phyloP scores from a whole-genome alignment of 768 basidiomycete genomes.

The Lactarius vividus region DNA sequence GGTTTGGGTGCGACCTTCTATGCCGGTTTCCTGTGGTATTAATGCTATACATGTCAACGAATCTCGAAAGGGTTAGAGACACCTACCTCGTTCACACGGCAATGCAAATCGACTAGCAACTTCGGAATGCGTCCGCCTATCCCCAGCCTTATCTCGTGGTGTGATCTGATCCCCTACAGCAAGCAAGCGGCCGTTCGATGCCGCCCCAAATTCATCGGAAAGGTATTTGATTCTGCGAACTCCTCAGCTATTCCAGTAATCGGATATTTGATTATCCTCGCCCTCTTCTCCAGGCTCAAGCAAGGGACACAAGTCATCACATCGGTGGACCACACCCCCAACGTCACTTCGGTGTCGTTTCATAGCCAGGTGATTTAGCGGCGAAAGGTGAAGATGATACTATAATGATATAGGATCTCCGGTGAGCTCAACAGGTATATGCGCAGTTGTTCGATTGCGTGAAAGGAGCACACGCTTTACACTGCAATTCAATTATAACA shows the following conservation, averaged over 20 bases:
- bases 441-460: neutral
- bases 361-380: constrained; percentile 96
- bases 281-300: constrained; percentile 35
- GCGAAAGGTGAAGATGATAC: constrained; percentile 96
- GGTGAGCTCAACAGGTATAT: constrained; percentile 47
- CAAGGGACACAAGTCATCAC: constrained; percentile 61
- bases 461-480: constrained; percentile 66
- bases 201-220: constrained; percentile 87
- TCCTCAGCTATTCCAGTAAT: constrained; percentile 55
- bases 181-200: constrained; percentile 94
- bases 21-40: neutral
- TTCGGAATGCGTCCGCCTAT: constrained; percentile 67
- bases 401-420: constrained; percentile 98
- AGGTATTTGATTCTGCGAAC: constrained; percentile 80
- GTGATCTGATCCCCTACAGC: constrained; percentile 40
- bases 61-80: neutral
- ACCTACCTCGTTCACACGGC: constrained; percentile 46
- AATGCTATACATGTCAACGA: neutral
- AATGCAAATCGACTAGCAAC: constrained; percentile 96
- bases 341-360: constrained; percentile 92
- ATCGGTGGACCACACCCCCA: constrained; percentile 88
- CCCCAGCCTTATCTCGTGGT: constrained; percentile 18
- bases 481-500: constrained; percentile 94
- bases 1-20: neutral
- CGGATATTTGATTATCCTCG: constrained; percentile 34